These are phyloP conservation scores for Candida silvicultrix DNA, from an alignment of 805 yeast species.

Conservation along the genomic window DNA sequence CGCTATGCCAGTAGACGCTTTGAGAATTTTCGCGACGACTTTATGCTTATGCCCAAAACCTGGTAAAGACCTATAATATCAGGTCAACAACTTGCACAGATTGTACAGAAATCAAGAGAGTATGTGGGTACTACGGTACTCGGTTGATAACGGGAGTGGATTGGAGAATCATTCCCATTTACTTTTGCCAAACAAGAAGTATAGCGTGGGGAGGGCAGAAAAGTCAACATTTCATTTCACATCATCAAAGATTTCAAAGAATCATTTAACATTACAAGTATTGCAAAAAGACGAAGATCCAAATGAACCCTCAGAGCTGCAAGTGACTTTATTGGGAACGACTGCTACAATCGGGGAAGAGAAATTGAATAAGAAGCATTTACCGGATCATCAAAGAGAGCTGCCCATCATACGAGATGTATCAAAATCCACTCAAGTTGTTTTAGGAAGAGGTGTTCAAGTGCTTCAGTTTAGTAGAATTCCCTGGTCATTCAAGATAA, in stretches of 20 bases:
- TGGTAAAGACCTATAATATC: neutral
- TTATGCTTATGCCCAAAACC: too few relatives aligned
- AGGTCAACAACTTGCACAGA: too few relatives aligned
- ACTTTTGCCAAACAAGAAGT: neutral
- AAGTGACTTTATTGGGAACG: constrained; percentile 6
- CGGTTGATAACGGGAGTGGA: neutral
- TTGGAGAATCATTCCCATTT: neutral
- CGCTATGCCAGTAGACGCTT: too few relatives aligned
- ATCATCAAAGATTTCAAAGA: constrained; percentile 6
- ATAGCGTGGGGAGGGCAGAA: constrained; percentile 7
- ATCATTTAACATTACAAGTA: constrained; percentile 7
- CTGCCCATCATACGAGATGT: neutral
- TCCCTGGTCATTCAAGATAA: constrained; percentile 6
- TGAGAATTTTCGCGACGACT: too few relatives aligned
- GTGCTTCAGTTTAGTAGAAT: neutral
- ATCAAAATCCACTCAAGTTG: constrained; percentile 4
- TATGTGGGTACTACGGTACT: neutral
- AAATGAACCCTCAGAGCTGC: constrained; percentile 3
- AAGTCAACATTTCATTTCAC: constrained; percentile 3
- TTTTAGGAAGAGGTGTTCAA: constrained; percentile 13
- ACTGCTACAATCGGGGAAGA: constrained; percentile 5
- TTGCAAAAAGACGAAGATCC: neutral
- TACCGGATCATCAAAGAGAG: constrained; percentile 1
- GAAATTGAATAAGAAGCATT: neutral
- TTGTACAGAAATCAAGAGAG: neutral